phyloP scores from a whole-genome alignment of 352 stramenopile species.

The Achlya hypogyna region DNA sequence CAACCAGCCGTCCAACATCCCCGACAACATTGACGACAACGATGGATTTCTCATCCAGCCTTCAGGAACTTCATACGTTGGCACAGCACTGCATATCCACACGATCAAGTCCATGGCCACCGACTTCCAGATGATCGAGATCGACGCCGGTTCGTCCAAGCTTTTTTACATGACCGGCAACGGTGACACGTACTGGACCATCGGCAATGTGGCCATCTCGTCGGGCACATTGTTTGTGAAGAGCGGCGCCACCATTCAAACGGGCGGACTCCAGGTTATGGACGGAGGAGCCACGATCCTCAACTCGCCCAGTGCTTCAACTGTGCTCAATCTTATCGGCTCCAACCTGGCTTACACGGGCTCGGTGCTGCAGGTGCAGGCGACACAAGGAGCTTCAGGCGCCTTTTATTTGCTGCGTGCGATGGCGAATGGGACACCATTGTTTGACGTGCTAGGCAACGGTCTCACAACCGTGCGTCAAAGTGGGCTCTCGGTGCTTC shows the following conservation, averaged over 20 bases:
- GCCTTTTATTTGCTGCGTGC: slow-evolving; percentile 37
- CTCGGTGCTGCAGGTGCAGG: slow-evolving; percentile 29
- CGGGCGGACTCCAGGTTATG: slow-evolving; percentile 30
- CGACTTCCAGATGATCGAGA: slow-evolving; percentile 60
- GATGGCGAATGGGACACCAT: slow-evolving; percentile 20
- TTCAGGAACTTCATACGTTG: slow-evolving; percentile 38
- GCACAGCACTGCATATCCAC: slow-evolving; percentile 50
- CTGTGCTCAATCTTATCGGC: slow-evolving; percentile 32
- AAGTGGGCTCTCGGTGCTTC: slow-evolving; percentile 30
- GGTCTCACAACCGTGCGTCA: slow-evolving; percentile 38
- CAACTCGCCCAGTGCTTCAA: slow-evolving; percentile 18
- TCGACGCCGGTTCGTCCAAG: slow-evolving; percentile 34
- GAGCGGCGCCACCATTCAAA: slow-evolving; percentile 28
- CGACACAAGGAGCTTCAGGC: slow-evolving; percentile 21
- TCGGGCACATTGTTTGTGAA: slow-evolving; percentile 43
- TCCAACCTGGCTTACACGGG: slow-evolving; percentile 28
- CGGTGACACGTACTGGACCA: slow-evolving; percentile 39
- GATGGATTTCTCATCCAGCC: slow-evolving; percentile 63
- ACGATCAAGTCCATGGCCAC: slow-evolving; percentile 40
- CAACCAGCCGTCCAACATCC: slow-evolving; percentile 51
- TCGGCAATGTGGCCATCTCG: slow-evolving; percentile 43
- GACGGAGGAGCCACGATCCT: slow-evolving; percentile 31
- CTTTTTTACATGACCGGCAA: slow-evolving; percentile 49
- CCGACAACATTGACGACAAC: slow-evolving; percentile 58
- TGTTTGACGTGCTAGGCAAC: slow-evolving; percentile 38